These are phyloP conservation scores for Suillus subalutaceus DNA, from an alignment of 768 basidiomycete species.

Conservation along the genomic window DNA sequence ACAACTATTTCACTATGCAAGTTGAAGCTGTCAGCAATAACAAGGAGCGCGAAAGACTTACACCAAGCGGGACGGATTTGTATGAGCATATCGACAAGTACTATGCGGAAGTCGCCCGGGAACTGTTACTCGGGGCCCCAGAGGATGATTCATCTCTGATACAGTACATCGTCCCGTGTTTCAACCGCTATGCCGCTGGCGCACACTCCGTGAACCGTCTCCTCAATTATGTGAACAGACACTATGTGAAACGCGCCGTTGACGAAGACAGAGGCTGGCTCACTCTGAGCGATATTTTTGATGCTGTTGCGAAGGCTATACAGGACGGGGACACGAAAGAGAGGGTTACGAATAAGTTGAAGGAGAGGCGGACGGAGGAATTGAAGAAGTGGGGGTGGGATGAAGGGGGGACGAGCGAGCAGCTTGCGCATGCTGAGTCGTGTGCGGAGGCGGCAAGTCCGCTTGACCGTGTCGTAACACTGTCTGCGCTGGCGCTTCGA, in stretches of 20 bases:
- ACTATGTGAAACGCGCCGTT: constrained; percentile 74
- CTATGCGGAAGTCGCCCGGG: constrained; percentile 61
- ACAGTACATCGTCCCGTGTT: constrained; percentile 71
- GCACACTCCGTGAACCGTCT: constrained; percentile 71
- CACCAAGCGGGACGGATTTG: constrained; percentile 63
- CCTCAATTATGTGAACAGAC: constrained; percentile 70
- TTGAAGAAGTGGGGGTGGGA: constrained; percentile 73
- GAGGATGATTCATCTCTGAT: constrained; percentile 68
- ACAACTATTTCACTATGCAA: constrained; percentile 76
- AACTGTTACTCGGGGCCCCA: constrained; percentile 64
- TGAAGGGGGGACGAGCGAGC: constrained; percentile 50
- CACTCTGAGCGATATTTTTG: constrained; percentile 63
- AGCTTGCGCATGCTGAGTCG: constrained; percentile 60
- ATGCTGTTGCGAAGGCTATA: constrained; percentile 57
- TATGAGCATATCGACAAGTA: constrained; percentile 77
- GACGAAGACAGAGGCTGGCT: constrained; percentile 84
- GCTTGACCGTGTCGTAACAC: constrained; percentile 64
- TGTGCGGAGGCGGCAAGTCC: constrained; percentile 76
- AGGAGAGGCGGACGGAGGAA: constrained; percentile 63
- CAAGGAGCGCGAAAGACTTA: constrained; percentile 29
- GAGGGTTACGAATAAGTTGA: constrained; percentile 57
- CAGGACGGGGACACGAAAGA: constrained; percentile 58
- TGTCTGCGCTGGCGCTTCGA: constrained; percentile 66
- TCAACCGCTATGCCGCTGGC: constrained; percentile 70
- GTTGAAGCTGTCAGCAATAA: constrained; percentile 47